phyloP scores from a whole-genome alignment of 768 basidiomycete species.

The Coprinopsis strossmayeri region DNA sequence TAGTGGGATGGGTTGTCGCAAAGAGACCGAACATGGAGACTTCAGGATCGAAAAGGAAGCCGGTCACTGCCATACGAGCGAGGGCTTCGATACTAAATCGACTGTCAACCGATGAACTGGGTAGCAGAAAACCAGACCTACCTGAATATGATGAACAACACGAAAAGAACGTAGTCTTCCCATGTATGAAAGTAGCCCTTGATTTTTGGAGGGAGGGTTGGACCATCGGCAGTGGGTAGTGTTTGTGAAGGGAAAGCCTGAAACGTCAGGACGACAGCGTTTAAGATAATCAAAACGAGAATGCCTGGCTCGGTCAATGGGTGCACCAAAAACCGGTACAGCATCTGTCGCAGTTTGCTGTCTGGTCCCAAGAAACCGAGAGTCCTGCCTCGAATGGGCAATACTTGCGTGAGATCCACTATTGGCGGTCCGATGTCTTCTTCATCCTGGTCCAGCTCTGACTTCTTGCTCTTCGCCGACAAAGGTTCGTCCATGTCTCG shows the following conservation, averaged over 20 bases:
- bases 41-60: constrained; percentile 83
- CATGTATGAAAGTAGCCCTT: constrained; percentile 80
- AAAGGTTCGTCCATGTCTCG: constrained; percentile 37
- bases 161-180: constrained; percentile 88
- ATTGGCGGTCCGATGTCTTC: constrained; percentile 30
- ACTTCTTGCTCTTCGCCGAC: constrained; percentile 18
- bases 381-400: constrained; percentile 70
- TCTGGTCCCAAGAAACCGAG: constrained; percentile 70
- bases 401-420: constrained; percentile 35
- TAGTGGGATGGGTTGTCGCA: constrained; percentile 23
- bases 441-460: too few relatives aligned
- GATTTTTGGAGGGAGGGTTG: constrained; percentile 33
- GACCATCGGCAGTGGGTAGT: constrained; percentile 37
- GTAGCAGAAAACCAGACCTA: constrained; percentile 28
- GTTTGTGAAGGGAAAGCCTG: constrained; percentile 66
- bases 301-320: constrained; percentile 83
- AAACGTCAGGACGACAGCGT: constrained; percentile 75
- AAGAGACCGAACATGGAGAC: constrained; percentile 47
- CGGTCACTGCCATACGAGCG: constrained; percentile 85
- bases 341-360: constrained; percentile 52
- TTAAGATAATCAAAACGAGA: constrained; percentile 74
- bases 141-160: constrained; percentile 83
- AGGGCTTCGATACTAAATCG: constrained; percentile 68
- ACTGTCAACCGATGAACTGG: constrained; percentile 9
- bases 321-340: constrained; percentile 66